Evolutionary conservation across 441 rosid genomes (phyloP).

Genomic region (Euphorbia celastroides): DNA sequence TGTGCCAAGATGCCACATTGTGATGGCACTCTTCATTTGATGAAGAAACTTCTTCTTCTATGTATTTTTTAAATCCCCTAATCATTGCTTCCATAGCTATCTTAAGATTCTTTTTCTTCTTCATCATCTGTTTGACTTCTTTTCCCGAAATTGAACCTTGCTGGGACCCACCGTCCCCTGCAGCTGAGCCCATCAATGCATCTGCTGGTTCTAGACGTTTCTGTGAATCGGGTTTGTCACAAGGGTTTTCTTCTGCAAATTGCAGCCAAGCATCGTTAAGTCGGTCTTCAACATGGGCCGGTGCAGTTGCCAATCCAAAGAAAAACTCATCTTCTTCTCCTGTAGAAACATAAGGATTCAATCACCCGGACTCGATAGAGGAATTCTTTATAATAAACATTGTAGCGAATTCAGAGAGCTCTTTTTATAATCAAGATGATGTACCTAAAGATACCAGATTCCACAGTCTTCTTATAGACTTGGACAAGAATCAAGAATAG

Average conservation of each 20-base stretch:
- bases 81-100: conserved; percentile 90
- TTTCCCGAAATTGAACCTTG: conserved; percentile 24
- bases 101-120: conserved; percentile 46
- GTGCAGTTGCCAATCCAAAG: conserved; percentile 97
- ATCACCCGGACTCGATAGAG: background rate
- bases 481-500: no score
- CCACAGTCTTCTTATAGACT: no score
- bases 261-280: conserved; percentile 94
- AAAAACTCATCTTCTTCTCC: conserved; percentile 59
- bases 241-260: conserved; percentile 67
- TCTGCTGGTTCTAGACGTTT: conserved; percentile 34
- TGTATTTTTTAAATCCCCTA: conserved; percentile 61
- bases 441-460: no score
- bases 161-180: conserved; percentile 55
- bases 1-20: conserved; percentile 95
- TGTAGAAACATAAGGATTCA: conserved; percentile 12
- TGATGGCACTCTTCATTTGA: conserved; percentile 42
- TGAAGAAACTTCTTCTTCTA: conserved; percentile 27
- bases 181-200: conserved; percentile 41
- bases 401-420: no score
- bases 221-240: conserved; percentile 31
- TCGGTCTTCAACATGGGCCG: conserved; percentile 91
- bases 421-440: no score
- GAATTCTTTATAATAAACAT: no score
- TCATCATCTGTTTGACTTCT: conserved; percentile 20